Percentiles rank a stretch among this genome's conserved stretches.
phyloP scores from a whole-genome alignment of 441 rosid species.

The Macaranga tanarius region DNA sequence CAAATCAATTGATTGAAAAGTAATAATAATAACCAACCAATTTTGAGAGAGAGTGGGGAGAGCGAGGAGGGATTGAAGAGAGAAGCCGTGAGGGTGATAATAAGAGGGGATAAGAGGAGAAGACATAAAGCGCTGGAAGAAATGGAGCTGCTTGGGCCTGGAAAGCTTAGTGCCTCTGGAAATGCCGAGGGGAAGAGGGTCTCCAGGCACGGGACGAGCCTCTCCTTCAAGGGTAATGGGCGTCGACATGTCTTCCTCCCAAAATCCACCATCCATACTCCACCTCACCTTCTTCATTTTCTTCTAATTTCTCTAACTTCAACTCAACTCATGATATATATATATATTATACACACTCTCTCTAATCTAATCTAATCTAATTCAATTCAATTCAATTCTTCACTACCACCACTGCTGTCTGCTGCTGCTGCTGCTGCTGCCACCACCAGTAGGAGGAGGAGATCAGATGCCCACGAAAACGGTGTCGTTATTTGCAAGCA shows the following conservation, averaged over 20 bases:
- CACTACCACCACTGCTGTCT: too few species aligned
- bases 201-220: conserved; percentile 66
- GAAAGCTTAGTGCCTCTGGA: conserved; percentile 72
- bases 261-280: conserved; percentile 73
- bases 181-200: conserved; percentile 63
- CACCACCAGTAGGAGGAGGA: too few species aligned
- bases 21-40: conserved; percentile 40
- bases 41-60: conserved; percentile 50
- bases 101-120: conserved; percentile 67
- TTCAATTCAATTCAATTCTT: too few species aligned
- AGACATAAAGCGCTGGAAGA: conserved; percentile 91
- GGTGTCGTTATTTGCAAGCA: too few species aligned
- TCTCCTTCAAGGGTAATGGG: conserved; percentile 68
- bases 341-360: too few species aligned
- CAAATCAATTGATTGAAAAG: not conserved
- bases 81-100: conserved; percentile 44
- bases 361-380: too few species aligned
- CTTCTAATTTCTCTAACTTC: too few species aligned
- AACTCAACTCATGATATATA: too few species aligned
- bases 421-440: too few species aligned
- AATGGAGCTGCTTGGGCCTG: conserved; percentile 73
- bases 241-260: conserved; percentile 83
- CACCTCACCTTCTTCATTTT: conserved; percentile 70
- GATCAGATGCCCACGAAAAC: too few species aligned
- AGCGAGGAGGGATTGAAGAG: conserved; percentile 65